phyloP scores from a whole-genome alignment of 352 stramenopile species.

The Aphanomyces invadans region DNA sequence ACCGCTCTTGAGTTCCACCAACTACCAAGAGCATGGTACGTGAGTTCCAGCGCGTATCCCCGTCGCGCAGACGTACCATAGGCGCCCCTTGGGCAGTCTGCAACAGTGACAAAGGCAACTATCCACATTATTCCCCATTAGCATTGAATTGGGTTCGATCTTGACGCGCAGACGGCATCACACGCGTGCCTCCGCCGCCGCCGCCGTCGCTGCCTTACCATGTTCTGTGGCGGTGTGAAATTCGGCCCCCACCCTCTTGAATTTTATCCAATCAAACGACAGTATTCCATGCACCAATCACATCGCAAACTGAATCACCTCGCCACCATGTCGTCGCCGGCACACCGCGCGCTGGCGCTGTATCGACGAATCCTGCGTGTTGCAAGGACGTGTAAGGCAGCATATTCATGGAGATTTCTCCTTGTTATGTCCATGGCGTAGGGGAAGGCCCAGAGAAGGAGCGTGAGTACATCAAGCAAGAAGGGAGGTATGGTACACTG shows the following conservation, averaged over 20 bases:
- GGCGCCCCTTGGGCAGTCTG: conserved; percentile 92
- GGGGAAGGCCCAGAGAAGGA: conserved; percentile 54
- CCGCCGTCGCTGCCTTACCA: conserved; percentile 3
- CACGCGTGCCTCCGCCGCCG: background rate
- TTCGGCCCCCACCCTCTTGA: conserved; percentile 3
- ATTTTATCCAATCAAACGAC: conserved; percentile 19
- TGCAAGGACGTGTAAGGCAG: conserved; percentile 54
- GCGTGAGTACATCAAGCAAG: conserved; percentile 55
- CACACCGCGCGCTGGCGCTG: conserved; percentile 38
- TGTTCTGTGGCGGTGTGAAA: conserved; percentile 12
- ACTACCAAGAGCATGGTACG: conserved; percentile 29
- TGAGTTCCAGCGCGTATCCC: background rate
- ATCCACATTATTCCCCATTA: conserved; percentile 15
- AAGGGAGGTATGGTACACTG: conserved; percentile 52
- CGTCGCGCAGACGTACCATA: conserved; percentile 50
- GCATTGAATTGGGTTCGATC: background rate
- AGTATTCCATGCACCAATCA: conserved; percentile 4
- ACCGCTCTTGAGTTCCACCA: conserved; percentile 99
- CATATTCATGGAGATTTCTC: background rate
- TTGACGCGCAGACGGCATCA: background rate
- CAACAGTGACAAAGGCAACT: conserved; percentile 94
- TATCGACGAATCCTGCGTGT: conserved; percentile 69
- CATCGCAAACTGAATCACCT: background rate
- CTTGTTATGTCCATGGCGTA: conserved; percentile 28
- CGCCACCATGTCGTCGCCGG: conserved; percentile 2